Percentiles rank a stretch among this genome's conserved stretches.
Conservation (phyloP, 75 land plant genomes). For the Sequoiadendron giganteum region DNA sequence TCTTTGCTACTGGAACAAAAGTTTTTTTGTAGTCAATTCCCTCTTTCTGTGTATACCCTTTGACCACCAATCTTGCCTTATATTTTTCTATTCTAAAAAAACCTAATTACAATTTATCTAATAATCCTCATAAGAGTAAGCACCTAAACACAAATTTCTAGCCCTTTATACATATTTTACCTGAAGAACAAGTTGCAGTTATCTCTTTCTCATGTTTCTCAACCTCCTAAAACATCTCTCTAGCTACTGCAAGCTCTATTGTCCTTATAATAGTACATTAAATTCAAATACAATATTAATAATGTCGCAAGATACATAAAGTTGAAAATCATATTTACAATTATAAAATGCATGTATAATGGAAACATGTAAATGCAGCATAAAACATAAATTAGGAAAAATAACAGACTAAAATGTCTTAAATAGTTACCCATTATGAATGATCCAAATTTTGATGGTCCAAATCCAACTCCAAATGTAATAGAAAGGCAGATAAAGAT, state of each 20-base stretch:
- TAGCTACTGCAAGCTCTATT: slow-evolving; percentile 27
- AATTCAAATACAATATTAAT: background rate
- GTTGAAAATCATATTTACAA: background rate
- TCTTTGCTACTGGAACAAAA: too few species aligned
- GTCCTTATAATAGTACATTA: slow-evolving; percentile 30
- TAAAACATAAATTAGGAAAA: background rate
- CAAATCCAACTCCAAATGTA: background rate
- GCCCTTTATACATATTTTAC: background rate
- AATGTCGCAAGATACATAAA: background rate
- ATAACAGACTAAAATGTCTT: background rate
- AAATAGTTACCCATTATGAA: background rate
- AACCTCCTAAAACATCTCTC: slow-evolving; percentile 22
- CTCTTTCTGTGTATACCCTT: too few species aligned
- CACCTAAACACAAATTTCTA: background rate
- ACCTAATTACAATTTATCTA: background rate
- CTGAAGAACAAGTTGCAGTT: slow-evolving; percentile 16
- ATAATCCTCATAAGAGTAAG: too few species aligned
- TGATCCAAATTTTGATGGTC: background rate
- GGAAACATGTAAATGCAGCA: background rate
- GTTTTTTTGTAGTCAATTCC: too few species aligned
- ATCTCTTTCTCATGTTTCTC: slow-evolving; percentile 14
- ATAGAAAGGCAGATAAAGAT: background rate
- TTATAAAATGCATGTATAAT: background rate
- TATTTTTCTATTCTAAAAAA: too few species aligned
- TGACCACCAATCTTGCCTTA: too few species aligned